Base-by-base conservation (phyloP, 306 rosid genomes). In the Malus asiatica region DNA sequence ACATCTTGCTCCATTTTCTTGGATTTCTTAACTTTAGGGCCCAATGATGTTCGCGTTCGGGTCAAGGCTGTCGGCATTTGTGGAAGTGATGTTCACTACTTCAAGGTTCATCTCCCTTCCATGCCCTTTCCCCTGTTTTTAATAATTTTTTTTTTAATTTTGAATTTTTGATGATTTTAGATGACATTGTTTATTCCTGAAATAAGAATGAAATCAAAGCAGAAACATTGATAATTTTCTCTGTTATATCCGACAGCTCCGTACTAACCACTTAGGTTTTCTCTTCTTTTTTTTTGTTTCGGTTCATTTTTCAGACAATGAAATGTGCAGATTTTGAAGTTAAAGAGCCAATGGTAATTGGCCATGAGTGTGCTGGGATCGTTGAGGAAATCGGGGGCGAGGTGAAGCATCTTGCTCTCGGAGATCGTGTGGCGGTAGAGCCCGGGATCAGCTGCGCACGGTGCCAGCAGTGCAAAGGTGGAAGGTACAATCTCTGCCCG, bases 21-120 rank as follows among this genome's bases (percentile, higher is more conserved):
- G 66, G 20, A 71, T 75, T 77, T 82, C 68, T 32, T 32, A 4
- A 61, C 11, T 64, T 29, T 32, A 93, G 98, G 98, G 58, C 89
- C 92, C 72, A 76, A 80, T 81, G 96, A 93, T 89, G 98, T 80
- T 70, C 87, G 83, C 77, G 83, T 91, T 42, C 81, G 84, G 84
- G 80, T 91, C 85, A 93, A 93, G 68, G 98, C 97, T 84, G 97
- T 93, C 83, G 98, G 98, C 38, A 93, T 91, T 44, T 93, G 98
- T 68, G 98, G 96, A 51, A 93, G 98, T 72, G 98, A 93, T 91
- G 98, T 93, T 83, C 97, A 92, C 83, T 90, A 86, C 81, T 86
- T 92, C 83, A 92, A 84, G 92, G 96, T 90, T 61, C 64, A 14
- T 14, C 66, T 27, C 30, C 62, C 63, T 58, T 25, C 27, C 30